phyloP scores from a whole-genome alignment of 2,329 filamentous ascomycete species.

The Penicillium psychrosexuale region DNA sequence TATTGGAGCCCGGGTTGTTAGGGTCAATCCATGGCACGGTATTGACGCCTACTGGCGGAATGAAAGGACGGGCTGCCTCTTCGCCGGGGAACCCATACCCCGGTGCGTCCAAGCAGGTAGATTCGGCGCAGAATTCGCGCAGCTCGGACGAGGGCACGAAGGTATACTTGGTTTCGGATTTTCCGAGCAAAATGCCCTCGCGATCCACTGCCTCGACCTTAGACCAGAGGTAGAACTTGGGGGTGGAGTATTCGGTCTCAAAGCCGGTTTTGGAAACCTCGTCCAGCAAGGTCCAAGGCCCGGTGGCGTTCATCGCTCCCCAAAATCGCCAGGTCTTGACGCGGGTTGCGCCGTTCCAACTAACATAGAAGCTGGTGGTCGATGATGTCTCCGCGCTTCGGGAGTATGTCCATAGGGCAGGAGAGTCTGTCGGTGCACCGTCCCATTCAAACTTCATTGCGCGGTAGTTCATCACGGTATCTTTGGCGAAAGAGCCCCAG shows the following conservation, averaged over 20 bases:
- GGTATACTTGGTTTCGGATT: slow-evolving; percentile 33
- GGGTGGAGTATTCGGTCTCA: slow-evolving; percentile 36
- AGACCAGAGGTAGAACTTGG: slow-evolving; percentile 30
- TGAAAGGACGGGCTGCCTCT: slow-evolving; percentile 20
- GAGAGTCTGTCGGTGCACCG: slow-evolving; percentile 40
- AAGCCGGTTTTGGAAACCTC: slow-evolving; percentile 37
- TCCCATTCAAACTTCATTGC: slow-evolving; percentile 45
- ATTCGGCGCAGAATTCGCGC: slow-evolving; percentile 30
- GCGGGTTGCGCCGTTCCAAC: slow-evolving; percentile 43
- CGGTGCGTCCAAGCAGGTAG: slow-evolving; percentile 29
- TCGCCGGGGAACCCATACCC: slow-evolving; percentile 33
- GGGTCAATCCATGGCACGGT: slow-evolving; percentile 36
- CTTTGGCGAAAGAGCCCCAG: slow-evolving; percentile 36
- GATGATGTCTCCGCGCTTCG: slow-evolving; percentile 25
- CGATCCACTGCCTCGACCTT: slow-evolving; percentile 39
- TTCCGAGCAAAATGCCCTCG: slow-evolving; percentile 32
- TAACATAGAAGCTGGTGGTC: slow-evolving; percentile 36
- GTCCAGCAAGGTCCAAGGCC: slow-evolving; percentile 31
- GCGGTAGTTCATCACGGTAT: slow-evolving; percentile 42
- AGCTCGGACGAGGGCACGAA: slow-evolving; percentile 39
- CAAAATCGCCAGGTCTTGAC: slow-evolving; percentile 38
- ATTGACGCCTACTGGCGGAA: slow-evolving; percentile 32
- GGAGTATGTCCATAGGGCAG: slow-evolving; percentile 42
- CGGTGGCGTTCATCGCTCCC: slow-evolving; percentile 30
- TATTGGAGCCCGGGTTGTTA: slow-evolving; percentile 22